Base-by-base conservation (phyloP, 352 stramenopile species). In the Phytophthora vignae region DNA sequence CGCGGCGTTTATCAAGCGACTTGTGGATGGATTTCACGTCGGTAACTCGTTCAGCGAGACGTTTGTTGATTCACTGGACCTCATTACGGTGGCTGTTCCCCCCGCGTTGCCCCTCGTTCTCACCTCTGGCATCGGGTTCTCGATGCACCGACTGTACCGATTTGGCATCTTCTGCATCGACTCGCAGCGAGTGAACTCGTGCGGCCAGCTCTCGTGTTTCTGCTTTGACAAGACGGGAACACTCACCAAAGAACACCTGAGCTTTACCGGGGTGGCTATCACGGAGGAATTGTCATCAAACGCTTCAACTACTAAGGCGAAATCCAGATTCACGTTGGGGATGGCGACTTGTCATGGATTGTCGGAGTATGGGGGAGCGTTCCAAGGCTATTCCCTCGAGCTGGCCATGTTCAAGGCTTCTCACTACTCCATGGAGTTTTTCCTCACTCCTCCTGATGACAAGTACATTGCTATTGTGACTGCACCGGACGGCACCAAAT, bases 211-310 rank as follows among this genome's bases (percentile, higher is more conserved):
- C n/a, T 71, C 77, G 14, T 83, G 71, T 21, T 90, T 84, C 52
- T 88, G 82, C 78, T 90, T 90, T 38, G 82, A 90, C 67, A 90
- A 90, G 72, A 90, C 82, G 8, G 82, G 82, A 14, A 88, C 82
- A 42, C 69, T 90, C 4, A 90, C 82, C 0, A 42, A 85, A 46
- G 71, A 87, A 21, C 53, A 70, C 11, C 53, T 85, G 0, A 71
- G 69, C 25, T 77, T 85, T 12, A 36, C 71, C 4, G 81, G 81
- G 17, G 67, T 85, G 3, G 77, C 6, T 22, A 69, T 63, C n/a
- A 44, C 9, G 5, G 46, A 52, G 48, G 33, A 7, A 9, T 58
- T n/a, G 11, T 67, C 22, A 27, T 10, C 19, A 7, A 29, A 6
- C 36, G 55, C 55, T 25, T 33, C 29, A 33, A 9, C 29, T 33